phyloP scores from a whole-genome alignment of 257 asterid genomes.

The Solanum pinnatisectum region DNA sequence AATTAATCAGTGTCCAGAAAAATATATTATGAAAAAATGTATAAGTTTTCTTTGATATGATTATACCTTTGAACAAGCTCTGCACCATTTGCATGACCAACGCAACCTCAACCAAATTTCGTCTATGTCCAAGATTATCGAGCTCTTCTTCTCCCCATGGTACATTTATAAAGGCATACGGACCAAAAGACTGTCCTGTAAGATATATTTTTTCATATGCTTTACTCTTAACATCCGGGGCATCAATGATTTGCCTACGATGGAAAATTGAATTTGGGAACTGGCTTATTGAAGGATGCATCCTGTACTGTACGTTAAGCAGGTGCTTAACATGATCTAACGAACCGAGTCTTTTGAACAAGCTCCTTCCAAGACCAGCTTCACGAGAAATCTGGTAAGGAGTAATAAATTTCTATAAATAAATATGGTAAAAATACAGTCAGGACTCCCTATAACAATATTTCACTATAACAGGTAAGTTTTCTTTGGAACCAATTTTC shows the following conservation, averaged over 20 bases:
- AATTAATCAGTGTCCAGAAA: background rate
- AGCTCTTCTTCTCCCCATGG: slow-evolving; percentile 37
- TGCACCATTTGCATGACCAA: slow-evolving; percentile 32
- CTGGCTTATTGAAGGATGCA: slow-evolving; percentile 7
- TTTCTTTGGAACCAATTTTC: background rate
- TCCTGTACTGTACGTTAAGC: slow-evolving; percentile 5
- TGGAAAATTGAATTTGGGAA: slow-evolving; percentile 4
- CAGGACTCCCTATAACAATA: background rate
- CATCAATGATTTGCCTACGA: background rate
- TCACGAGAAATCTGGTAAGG: background rate
- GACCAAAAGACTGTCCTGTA: slow-evolving; percentile 39
- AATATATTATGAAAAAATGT: background rate
- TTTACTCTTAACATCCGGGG: background rate
- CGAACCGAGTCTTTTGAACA: background rate
- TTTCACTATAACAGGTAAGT: background rate
- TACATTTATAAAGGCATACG: slow-evolving; percentile 49
- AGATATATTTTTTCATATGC: slow-evolving; percentile 15
- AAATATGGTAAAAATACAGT: background rate
- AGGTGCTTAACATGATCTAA: background rate
- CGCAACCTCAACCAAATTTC: slow-evolving; percentile 58
- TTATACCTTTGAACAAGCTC: slow-evolving; percentile 40
- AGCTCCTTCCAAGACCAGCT: background rate
- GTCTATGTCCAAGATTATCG: slow-evolving; percentile 33
- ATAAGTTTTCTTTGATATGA: background rate
- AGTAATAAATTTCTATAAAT: background rate